Evolutionary conservation across 1,284 basidiomycete genomes (phyloP).

Genomic region (Ganoderma lucidum): DNA sequence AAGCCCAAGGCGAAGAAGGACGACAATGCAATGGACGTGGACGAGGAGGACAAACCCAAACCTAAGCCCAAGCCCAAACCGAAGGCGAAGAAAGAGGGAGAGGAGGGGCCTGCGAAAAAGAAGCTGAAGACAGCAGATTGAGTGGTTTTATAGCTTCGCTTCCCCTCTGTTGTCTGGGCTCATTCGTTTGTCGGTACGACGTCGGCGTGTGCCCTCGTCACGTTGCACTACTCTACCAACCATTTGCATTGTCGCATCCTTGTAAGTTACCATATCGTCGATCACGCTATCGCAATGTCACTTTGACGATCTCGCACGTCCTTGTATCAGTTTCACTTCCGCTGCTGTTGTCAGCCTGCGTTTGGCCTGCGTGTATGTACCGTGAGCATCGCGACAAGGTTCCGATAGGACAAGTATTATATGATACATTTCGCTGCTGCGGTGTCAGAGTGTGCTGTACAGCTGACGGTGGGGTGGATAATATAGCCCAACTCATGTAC

Average conservation of each 20-base stretch:
- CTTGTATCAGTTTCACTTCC: background rate
- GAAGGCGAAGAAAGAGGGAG: slow-evolving; percentile 55
- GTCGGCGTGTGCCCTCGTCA: background rate
- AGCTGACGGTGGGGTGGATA: too few species aligned
- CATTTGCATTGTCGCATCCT: slow-evolving; percentile 4
- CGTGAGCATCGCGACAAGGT: too few species aligned
- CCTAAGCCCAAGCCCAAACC: slow-evolving; percentile 56
- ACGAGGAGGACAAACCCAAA: slow-evolving; percentile 50
- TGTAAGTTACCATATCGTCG: slow-evolving; percentile 6
- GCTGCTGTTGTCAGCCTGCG: background rate
- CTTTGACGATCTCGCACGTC: background rate
- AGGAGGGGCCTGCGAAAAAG: slow-evolving; percentile 73
- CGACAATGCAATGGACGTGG: slow-evolving; percentile 51
- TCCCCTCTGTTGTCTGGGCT: background rate
- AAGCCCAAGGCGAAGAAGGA: slow-evolving; percentile 48
- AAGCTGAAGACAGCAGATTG: slow-evolving; percentile 61
- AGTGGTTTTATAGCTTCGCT: background rate
- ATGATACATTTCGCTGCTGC: too few species aligned
- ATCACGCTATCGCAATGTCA: slow-evolving; percentile 7
- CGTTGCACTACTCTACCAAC: slow-evolving; percentile 6
- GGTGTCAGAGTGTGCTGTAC: too few species aligned
- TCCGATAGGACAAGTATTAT: too few species aligned
- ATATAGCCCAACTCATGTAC: too few species aligned
- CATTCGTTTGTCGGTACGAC: background rate
- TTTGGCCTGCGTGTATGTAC: background rate